A percentile compares a stretch with the other conserved stretches of the same genome.
These are phyloP conservation scores for Monosporozyma servazzii DNA, from an alignment of 805 yeast species.

Conservation along the genomic window DNA sequence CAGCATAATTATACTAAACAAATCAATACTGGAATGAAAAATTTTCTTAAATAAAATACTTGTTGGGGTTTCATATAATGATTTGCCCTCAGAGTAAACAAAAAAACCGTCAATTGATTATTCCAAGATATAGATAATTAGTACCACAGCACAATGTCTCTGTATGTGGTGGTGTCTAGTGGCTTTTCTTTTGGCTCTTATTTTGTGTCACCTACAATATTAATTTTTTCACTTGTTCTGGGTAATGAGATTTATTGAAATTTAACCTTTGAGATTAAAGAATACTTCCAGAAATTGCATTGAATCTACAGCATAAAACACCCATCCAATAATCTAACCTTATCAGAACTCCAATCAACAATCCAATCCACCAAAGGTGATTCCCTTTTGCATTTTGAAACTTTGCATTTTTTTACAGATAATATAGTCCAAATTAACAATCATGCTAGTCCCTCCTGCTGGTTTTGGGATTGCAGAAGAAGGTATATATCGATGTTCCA, in stretches of 20 bases:
- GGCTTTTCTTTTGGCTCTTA: background rate
- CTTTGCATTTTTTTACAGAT: background rate
- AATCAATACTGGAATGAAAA: no score
- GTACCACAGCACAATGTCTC: background rate
- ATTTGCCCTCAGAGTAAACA: no score
- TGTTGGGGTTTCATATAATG: no score
- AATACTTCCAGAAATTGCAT: background rate
- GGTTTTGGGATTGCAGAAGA: constrained; percentile 87
- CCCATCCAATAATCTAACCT: background rate
- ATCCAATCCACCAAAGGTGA: background rate
- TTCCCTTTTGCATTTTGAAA: background rate
- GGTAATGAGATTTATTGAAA: background rate
- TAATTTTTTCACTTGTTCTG: background rate
- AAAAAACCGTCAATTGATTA: no score
- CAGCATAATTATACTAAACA: no score
- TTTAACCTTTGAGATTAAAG: background rate
- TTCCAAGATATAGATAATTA: background rate
- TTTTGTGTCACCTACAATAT: background rate
- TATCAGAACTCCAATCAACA: background rate
- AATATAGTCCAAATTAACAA: background rate
- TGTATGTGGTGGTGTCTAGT: background rate
- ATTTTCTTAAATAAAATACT: no score
- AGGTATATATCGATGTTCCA: constrained; percentile 75
- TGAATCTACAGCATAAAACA: background rate
- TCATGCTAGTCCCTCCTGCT: constrained; percentile 86